Evolutionary conservation across 2,329 filamentous ascomycete genomes (phyloP).

Genomic region (Aspergillus spinulosporus): DNA sequence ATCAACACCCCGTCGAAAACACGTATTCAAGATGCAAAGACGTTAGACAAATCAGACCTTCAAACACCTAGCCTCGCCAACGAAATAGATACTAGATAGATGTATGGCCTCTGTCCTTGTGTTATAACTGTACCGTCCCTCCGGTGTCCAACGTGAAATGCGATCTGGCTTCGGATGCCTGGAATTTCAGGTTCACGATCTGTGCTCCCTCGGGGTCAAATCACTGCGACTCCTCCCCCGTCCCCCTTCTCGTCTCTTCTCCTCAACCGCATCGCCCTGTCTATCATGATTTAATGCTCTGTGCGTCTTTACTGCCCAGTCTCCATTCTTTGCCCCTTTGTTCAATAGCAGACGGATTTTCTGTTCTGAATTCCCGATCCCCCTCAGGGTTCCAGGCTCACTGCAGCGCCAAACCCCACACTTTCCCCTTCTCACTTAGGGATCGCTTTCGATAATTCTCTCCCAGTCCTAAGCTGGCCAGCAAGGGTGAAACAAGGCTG

Average conservation of each 20-base stretch:
- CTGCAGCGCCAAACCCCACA: slow-evolving; percentile 33
- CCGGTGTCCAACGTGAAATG: neutral
- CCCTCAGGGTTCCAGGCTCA: slow-evolving; percentile 25
- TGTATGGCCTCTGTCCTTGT: neutral
- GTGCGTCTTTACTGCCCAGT: neutral
- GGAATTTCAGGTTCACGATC: slow-evolving; percentile 16
- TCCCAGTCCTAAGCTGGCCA: slow-evolving; percentile 17
- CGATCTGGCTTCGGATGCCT: slow-evolving; percentile 9
- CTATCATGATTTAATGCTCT: slow-evolving; percentile 11
- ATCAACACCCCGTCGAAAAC: neutral
- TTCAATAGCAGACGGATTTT: neutral
- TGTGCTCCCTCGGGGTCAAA: neutral
- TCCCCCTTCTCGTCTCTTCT: slow-evolving; percentile 16
- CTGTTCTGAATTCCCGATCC: neutral
- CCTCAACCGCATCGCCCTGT: neutral
- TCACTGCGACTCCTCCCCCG: neutral
- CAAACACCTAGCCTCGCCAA: slow-evolving; percentile 20
- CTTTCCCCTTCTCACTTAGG: slow-evolving; percentile 18
- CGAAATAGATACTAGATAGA: neutral
- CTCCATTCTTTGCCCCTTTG: neutral
- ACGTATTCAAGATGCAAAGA: neutral
- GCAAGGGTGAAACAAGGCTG: slow-evolving; percentile 17
- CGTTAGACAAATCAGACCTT: slow-evolving; percentile 19
- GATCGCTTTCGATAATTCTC: slow-evolving; percentile 14
- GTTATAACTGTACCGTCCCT: neutral